phyloP scores from a whole-genome alignment of 2,329 filamentous ascomycete genomes.

The Diaporthe vaccinii region DNA sequence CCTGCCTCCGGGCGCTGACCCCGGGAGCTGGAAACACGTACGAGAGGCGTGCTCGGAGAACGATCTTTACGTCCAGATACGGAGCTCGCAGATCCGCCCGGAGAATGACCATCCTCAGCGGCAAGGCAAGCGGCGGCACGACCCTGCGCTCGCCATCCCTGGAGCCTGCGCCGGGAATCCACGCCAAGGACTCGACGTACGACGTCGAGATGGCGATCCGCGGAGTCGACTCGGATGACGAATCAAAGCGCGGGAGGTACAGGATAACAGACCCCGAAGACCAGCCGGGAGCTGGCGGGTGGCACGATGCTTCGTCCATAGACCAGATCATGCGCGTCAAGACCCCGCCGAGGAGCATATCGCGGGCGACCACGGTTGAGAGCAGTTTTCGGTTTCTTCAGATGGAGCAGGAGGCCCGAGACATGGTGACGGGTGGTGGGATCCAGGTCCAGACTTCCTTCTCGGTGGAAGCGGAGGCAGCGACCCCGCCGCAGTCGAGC shows the following conservation, averaged over 20 bases:
- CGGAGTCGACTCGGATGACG: neutral
- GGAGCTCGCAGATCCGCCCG: neutral
- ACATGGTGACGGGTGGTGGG: neutral
- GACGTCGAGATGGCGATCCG: constrained; percentile 20
- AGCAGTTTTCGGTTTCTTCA: neutral
- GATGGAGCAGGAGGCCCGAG: constrained; percentile 12
- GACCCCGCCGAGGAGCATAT: constrained; percentile 10
- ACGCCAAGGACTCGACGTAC: neutral
- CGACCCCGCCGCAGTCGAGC: constrained; percentile 16
- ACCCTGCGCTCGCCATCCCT: constrained; percentile 12
- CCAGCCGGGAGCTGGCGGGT: neutral
- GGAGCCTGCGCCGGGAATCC: neutral
- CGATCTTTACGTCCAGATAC: neutral
- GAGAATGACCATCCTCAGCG: neutral
- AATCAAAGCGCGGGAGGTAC: neutral
- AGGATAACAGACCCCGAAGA: neutral
- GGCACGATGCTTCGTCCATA: constrained; percentile 11
- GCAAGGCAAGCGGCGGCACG: constrained; percentile 8
- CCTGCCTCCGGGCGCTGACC: constrained; percentile 16
- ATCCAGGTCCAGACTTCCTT: constrained; percentile 9
- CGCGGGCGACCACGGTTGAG: constrained; percentile 2
- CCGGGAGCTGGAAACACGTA: neutral
- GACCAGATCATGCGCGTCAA: constrained; percentile 4
- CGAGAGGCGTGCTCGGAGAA: neutral
- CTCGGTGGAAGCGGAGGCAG: constrained; percentile 4